phyloP scores from a whole-genome alignment of 305 asterid genomes.

The Plantago lanceolata region DNA sequence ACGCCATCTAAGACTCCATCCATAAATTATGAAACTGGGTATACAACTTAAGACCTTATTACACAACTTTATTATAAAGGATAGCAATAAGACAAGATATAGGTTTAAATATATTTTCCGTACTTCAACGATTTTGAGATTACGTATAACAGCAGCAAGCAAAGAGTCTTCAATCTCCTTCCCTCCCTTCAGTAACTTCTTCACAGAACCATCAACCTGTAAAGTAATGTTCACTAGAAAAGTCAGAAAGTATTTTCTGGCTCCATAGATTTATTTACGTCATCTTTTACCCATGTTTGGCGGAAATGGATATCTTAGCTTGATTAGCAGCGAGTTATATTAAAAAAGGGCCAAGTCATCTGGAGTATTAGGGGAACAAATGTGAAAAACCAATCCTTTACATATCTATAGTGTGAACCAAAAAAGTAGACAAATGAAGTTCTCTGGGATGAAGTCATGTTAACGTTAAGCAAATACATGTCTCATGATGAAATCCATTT shows the following conservation, averaged over 20 bases:
- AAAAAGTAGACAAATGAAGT: not conserved
- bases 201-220: slow-evolving; percentile 65
- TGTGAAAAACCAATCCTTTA: not conserved
- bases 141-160: slow-evolving; percentile 77
- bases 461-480: not conserved
- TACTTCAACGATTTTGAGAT: slow-evolving; percentile 85
- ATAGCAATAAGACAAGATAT: slow-evolving; percentile 4
- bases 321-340: not conserved
- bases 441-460: not conserved
- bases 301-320: not conserved
- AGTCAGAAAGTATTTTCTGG: not conserved
- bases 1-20: not conserved
- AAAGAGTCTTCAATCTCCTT: slow-evolving; percentile 64
- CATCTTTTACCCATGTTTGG: not conserved
- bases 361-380: not conserved
- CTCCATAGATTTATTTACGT: not conserved
- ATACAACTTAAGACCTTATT: slow-evolving; percentile 1
- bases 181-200: slow-evolving; percentile 63
- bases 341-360: not conserved
- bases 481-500: not conserved
- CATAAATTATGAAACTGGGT: not conserved
- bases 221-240: slow-evolving; percentile 21
- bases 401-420: not conserved
- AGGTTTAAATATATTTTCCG: slow-evolving; percentile 22
- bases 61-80: slow-evolving; percentile 11